These are phyloP conservation scores for Otatea glauca DNA, from an alignment of 176 grass and related monocot species.

Conservation along the genomic window DNA sequence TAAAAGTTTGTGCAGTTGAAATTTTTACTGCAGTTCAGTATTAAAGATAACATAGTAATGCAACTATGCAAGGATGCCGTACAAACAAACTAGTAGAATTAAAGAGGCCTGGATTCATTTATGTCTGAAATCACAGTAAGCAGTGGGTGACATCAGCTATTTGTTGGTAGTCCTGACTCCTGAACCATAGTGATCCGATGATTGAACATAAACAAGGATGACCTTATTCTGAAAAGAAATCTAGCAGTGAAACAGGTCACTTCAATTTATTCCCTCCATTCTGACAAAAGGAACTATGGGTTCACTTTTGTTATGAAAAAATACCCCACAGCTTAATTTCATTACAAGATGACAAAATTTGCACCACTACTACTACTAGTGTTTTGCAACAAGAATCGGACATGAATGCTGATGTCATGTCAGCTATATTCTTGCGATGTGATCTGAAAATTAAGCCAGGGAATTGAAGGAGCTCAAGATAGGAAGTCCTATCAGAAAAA, in stretches of 20 bases:
- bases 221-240: not conserved
- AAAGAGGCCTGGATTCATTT: not conserved
- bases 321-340: not conserved
- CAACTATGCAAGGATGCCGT: not conserved
- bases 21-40: not conserved
- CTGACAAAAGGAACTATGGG: not conserved
- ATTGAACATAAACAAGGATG: not conserved
- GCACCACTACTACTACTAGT: not conserved
- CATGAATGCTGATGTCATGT: not conserved
- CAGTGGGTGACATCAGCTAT: not conserved
- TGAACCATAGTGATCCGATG: not conserved
- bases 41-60: not conserved
- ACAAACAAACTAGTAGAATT: not conserved
- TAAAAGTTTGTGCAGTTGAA: not conserved
- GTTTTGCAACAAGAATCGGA: not conserved
- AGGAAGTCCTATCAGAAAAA: not conserved
- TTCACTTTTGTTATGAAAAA: not conserved
- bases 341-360: not conserved
- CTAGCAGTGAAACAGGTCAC: constrained; percentile 1
- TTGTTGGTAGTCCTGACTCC: not conserved
- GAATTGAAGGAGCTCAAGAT: not conserved
- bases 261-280: not conserved
- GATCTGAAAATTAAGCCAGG: not conserved
- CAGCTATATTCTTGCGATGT: not conserved
- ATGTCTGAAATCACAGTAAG: not conserved